Conservation (phyloP, 331 rosid genomes). For the Quercus phellos region DNA sequence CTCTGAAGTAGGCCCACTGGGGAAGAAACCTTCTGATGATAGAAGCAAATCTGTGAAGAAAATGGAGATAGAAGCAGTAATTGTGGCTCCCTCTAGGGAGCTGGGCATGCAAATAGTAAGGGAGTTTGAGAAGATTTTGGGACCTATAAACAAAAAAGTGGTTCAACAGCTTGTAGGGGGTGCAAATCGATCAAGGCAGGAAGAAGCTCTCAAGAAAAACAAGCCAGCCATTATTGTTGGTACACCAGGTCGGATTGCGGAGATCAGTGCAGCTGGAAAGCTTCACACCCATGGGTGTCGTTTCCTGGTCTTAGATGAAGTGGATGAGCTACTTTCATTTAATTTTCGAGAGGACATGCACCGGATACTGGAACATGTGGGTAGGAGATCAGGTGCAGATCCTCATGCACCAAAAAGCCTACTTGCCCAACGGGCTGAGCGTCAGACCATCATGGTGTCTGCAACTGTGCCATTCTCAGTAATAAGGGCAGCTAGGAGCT, state of each 20-base stretch:
- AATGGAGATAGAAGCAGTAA: slow-evolving; percentile 69
- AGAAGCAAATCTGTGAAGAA: slow-evolving; percentile 45
- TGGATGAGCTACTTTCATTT: slow-evolving; percentile 80
- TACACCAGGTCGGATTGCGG: slow-evolving; percentile 91
- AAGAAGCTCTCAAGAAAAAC: slow-evolving; percentile 86
- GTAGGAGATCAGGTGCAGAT: slow-evolving; percentile 61
- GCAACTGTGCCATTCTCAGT: slow-evolving; percentile 94
- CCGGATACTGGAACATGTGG: slow-evolving; percentile 87
- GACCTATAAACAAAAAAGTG: slow-evolving; percentile 52
- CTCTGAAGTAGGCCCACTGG: slow-evolving; percentile 63
- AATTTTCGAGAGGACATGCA: slow-evolving; percentile 93
- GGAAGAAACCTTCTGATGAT: slow-evolving; percentile 19
- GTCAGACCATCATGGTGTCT: slow-evolving; percentile 79
- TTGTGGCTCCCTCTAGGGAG: slow-evolving; percentile 96
- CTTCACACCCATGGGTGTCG: slow-evolving; percentile 86
- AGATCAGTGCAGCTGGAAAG: slow-evolving; percentile 84
- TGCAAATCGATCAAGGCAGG: slow-evolving; percentile 85
- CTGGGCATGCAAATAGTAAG: slow-evolving; percentile 95
- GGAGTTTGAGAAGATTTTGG: slow-evolving; percentile 84
- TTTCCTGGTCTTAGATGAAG: slow-evolving; percentile 80
- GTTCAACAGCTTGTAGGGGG: slow-evolving; percentile 99
- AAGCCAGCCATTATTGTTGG: slow-evolving; percentile 91
- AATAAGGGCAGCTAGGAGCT: slow-evolving; percentile 83
- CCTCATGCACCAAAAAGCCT: slow-evolving; percentile 29
- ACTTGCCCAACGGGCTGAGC: slow-evolving; percentile 41